These are phyloP conservation scores for Annulohypoxylon nitens DNA, from an alignment of 495 filamentous ascomycete species.

Conservation along the genomic window DNA sequence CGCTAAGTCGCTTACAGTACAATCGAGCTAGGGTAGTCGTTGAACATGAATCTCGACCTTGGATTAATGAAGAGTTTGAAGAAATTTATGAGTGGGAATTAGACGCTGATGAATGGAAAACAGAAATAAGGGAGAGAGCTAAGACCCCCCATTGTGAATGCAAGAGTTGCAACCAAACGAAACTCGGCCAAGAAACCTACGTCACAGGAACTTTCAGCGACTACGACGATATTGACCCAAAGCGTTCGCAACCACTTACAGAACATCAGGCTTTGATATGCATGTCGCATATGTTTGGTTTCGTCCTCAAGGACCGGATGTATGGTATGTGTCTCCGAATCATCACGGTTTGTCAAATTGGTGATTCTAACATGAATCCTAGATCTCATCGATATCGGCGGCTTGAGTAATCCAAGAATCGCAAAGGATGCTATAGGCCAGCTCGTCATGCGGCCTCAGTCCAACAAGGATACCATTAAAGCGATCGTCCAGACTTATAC, in stretches of 20 bases:
- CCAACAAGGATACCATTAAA: slow-evolving; percentile 13
- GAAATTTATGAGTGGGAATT: background rate
- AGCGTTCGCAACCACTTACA: background rate
- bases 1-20: slow-evolving; percentile 7
- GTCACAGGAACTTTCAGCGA: slow-evolving; percentile 2
- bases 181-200: slow-evolving; percentile 9
- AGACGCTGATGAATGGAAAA: background rate
- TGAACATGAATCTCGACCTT: slow-evolving; percentile 26
- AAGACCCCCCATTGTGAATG: slow-evolving; percentile 24
- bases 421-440: slow-evolving; percentile 19
- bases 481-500: slow-evolving; percentile 20
- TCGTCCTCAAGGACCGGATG: slow-evolving; percentile 16
- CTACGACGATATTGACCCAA: slow-evolving; percentile 21
- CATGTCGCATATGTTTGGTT: slow-evolving; percentile 24
- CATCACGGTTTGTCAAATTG: too few species aligned
- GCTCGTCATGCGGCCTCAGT: slow-evolving; percentile 16
- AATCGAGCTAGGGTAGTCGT: slow-evolving; percentile 23
- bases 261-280: slow-evolving; percentile 18
- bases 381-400: slow-evolving; percentile 27
- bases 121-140: slow-evolving; percentile 22
- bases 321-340: slow-evolving; percentile 5
- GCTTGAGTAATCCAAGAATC: slow-evolving; percentile 3
- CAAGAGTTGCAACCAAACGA: background rate
- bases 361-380: background rate
- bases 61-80: background rate